These are phyloP conservation scores for Suillus decipiens DNA, from an alignment of 768 basidiomycete species.

Conservation along the genomic window DNA sequence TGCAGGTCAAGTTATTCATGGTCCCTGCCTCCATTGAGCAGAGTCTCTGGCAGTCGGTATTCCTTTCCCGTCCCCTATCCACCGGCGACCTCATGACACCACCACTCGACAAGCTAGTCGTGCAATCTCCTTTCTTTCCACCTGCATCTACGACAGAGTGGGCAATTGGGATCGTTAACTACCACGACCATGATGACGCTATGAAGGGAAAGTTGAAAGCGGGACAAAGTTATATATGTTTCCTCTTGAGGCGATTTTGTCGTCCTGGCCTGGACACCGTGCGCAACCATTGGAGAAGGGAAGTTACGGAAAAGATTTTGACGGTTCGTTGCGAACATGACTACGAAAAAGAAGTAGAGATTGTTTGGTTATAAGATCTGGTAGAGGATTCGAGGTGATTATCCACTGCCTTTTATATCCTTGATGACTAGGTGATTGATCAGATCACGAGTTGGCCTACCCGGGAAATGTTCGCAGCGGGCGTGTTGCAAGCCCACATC, in stretches of 20 bases:
- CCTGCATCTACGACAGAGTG: constrained; percentile 7
- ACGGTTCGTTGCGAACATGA: background rate
- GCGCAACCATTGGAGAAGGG: constrained; percentile 2
- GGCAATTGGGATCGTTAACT: constrained; percentile 11
- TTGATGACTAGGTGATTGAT: too few species aligned
- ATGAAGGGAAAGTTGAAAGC: background rate
- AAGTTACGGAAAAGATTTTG: background rate
- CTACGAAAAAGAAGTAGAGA: background rate
- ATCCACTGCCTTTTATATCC: too few species aligned
- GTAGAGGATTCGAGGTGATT: background rate
- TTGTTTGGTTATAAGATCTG: background rate
- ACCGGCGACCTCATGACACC: background rate
- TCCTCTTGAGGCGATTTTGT: constrained; percentile 6
- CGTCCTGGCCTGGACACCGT: background rate
- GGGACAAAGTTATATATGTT: constrained; percentile 3
- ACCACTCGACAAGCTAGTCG: constrained; percentile 1
- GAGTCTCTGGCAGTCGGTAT: constrained; percentile 7
- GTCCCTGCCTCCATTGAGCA: background rate
- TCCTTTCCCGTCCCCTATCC: background rate
- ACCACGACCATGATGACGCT: constrained; percentile 4
- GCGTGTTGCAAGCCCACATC: too few species aligned
- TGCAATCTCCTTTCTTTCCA: constrained; percentile 2
- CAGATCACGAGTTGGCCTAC: too few species aligned
- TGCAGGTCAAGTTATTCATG: constrained; percentile 9
- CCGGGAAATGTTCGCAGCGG: too few species aligned